These are phyloP conservation scores for Poronia punctata DNA, from an alignment of 495 filamentous ascomycete species.

Conservation along the genomic window DNA sequence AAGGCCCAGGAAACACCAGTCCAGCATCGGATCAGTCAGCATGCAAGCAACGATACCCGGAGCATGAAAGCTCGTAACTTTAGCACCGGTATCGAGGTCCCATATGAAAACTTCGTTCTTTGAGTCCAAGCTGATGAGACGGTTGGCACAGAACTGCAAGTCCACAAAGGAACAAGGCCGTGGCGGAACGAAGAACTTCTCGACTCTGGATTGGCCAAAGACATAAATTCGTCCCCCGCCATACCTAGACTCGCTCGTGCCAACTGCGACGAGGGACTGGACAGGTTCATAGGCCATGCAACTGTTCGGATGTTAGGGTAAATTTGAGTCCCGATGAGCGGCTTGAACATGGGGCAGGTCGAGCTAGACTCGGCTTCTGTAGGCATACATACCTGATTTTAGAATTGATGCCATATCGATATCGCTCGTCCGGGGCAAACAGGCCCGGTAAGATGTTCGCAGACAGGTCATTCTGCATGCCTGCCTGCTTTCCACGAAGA, in stretches of 20 bases:
- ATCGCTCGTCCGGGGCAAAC: conserved; percentile 77
- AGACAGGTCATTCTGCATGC: conserved; percentile 85
- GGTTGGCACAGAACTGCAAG: conserved; percentile 53
- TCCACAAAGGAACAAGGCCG: conserved; percentile 29
- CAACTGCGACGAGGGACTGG: conserved; percentile 89
- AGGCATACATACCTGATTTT: conserved; percentile 54
- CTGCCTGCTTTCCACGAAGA: conserved; percentile 84
- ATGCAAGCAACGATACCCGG: conserved; percentile 64
- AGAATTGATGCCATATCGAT: conserved; percentile 80
- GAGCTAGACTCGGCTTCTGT: too few species aligned
- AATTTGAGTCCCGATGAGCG: too few species aligned
- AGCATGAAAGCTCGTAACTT: conserved; percentile 58
- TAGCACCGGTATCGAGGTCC: conserved; percentile 56
- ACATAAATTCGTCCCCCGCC: conserved; percentile 81
- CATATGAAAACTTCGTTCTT: conserved; percentile 78
- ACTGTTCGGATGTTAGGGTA: conserved; percentile 31
- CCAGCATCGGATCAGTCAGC: conserved; percentile 75
- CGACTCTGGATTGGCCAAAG: conserved; percentile 77
- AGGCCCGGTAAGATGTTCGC: conserved; percentile 63
- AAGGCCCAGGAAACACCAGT: conserved; percentile 79
- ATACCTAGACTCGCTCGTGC: conserved; percentile 73
- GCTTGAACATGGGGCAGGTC: too few species aligned
- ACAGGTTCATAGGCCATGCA: conserved; percentile 84
- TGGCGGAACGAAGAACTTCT: conserved; percentile 67
- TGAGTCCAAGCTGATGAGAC: conserved; percentile 73